These are phyloP conservation scores for Neophaeococcomyces mojaviensis DNA, from an alignment of 2,329 filamentous ascomycete genomes.

Conservation along the genomic window DNA sequence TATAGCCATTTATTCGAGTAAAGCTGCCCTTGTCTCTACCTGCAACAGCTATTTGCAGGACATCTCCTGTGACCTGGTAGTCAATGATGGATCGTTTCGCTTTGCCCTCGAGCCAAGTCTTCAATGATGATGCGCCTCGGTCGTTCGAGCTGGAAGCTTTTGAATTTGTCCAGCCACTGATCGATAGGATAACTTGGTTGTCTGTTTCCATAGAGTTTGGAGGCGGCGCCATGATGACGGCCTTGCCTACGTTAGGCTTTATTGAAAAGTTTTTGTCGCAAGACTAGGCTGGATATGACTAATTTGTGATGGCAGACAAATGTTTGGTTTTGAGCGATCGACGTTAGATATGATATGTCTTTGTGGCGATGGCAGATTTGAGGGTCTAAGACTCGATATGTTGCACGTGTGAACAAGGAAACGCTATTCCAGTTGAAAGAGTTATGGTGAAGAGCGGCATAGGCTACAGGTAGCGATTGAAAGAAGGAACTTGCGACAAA, in stretches of 20 bases:
- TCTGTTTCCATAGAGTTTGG: constrained; percentile 4
- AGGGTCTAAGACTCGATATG: neutral
- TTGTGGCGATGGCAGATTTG: neutral
- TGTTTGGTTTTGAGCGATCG: no score
- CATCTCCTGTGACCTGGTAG: constrained; percentile 16
- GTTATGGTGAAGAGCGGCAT: neutral
- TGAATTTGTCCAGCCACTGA: constrained; percentile 60
- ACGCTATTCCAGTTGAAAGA: neutral
- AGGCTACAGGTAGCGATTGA: neutral
- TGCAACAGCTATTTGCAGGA: constrained; percentile 19
- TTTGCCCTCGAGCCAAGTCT: constrained; percentile 66
- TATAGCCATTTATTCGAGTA: constrained; percentile 60
- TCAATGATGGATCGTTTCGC: constrained; percentile 48
- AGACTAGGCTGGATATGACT: no score
- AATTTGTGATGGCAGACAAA: no score
- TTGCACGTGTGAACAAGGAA: neutral
- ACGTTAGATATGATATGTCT: neutral
- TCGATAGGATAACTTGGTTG: constrained; percentile 9
- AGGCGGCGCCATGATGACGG: constrained; percentile 4
- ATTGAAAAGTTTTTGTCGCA: no score
- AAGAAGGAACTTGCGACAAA: neutral
- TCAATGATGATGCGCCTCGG: constrained; percentile 57
- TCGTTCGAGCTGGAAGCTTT: constrained; percentile 60
- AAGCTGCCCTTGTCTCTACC: constrained; percentile 19
- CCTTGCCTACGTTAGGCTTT: neutral